Evolutionary conservation across 2,329 filamentous ascomycete genomes (phyloP).

Genomic region (Madurella fahalii): DNA sequence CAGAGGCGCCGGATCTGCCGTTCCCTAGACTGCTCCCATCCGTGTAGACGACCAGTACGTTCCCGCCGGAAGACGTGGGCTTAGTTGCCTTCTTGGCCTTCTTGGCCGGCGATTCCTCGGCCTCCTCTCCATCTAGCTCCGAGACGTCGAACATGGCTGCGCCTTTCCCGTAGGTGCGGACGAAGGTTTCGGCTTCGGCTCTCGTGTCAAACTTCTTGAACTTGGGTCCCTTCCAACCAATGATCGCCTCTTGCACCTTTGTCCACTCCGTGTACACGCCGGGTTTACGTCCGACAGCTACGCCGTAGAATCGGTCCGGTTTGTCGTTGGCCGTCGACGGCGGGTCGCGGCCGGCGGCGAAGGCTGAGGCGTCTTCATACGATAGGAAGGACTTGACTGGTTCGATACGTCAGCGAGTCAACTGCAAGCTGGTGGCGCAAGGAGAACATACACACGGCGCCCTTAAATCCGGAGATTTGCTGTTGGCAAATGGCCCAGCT

Average conservation of each 20-base stretch:
- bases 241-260: slow-evolving; percentile 68
- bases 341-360: slow-evolving; percentile 59
- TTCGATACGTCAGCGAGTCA: background rate
- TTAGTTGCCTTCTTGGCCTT: slow-evolving; percentile 26
- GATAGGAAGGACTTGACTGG: slow-evolving; percentile 76
- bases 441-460: slow-evolving; percentile 60
- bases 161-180: slow-evolving; percentile 45
- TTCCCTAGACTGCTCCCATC: slow-evolving; percentile 61
- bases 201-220: slow-evolving; percentile 66
- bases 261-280: slow-evolving; percentile 64
- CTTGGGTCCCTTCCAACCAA: slow-evolving; percentile 64
- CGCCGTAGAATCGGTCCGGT: slow-evolving; percentile 54
- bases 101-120: slow-evolving; percentile 39
- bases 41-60: slow-evolving; percentile 51
- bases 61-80: background rate
- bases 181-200: slow-evolving; percentile 74
- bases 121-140: slow-evolving; percentile 24
- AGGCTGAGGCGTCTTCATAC: slow-evolving; percentile 72
- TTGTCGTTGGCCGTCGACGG: slow-evolving; percentile 35
- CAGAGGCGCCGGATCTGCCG: slow-evolving; percentile 50
- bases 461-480: slow-evolving; percentile 57
- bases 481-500: slow-evolving; percentile 58
- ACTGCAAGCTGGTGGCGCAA: no score
- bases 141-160: slow-evolving; percentile 39
- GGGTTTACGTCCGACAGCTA: slow-evolving; percentile 54